Percentiles rank a stretch among this genome's conserved stretches.
These are phyloP conservation scores for Paspalum vaginatum DNA, from an alignment of 176 grass and related monocot species.

Conservation along the genomic window DNA sequence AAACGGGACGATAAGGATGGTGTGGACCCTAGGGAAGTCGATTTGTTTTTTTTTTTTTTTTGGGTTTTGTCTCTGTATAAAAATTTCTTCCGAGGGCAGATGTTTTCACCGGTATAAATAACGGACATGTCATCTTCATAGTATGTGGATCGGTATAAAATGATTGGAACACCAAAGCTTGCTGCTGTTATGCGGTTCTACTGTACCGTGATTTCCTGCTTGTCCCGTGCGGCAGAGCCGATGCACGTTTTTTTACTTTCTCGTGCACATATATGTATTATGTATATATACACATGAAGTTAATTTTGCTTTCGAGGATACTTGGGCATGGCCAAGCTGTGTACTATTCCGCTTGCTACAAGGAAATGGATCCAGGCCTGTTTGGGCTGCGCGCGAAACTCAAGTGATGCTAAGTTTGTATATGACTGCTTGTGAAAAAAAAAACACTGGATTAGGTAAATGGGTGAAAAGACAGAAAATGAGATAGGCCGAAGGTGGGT, in stretches of 20 bases:
- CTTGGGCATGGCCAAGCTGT: neutral
- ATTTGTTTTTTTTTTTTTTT: constrained; percentile 1
- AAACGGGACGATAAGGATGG: neutral
- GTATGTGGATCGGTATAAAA: constrained; percentile 17
- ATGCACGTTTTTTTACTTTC: neutral
- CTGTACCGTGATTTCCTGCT: neutral
- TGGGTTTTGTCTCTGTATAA: constrained; percentile 49
- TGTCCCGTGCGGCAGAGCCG: neutral
- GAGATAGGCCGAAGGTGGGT: no score
- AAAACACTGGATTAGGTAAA: no score
- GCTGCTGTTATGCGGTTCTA: neutral
- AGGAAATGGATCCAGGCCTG: no score
- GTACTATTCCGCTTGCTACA: no score
- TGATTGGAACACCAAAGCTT: constrained; percentile 37
- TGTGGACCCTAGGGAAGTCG: neutral
- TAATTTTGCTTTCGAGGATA: neutral
- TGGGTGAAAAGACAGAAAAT: neutral
- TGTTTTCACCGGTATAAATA: constrained; percentile 55
- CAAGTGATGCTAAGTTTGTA: no score
- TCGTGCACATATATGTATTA: neutral
- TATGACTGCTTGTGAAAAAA: no score
- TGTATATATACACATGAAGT: neutral
- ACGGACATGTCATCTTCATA: constrained; percentile 32
- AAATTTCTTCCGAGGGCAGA: constrained; percentile 26
- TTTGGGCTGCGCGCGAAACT: no score